A percentile compares a stretch with the other conserved stretches of the same genome.
Conservation (phyloP, 306 rosid species). For the Cicer yamashitae region DNA sequence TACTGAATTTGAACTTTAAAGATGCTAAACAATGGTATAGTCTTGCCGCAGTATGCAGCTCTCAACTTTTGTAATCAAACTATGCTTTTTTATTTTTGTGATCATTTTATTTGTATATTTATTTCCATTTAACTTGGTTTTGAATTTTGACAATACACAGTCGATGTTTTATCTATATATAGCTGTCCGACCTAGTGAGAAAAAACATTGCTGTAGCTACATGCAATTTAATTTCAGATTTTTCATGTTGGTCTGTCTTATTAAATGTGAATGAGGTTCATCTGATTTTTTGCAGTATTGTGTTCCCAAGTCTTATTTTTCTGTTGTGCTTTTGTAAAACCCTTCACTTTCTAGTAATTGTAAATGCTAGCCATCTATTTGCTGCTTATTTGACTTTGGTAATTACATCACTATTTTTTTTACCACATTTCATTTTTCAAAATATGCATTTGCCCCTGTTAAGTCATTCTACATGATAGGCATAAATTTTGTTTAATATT, state of each 20-base stretch:
- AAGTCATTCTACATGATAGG: conserved; percentile 27
- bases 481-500: conserved; percentile 15
- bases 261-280: not conserved
- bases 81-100: not conserved
- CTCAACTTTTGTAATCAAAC: conserved; percentile 15
- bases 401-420: not conserved
- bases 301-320: not conserved
- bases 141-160: not conserved
- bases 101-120: conserved; percentile 10
- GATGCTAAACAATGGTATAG: conserved; percentile 48
- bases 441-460: conserved; percentile 23
- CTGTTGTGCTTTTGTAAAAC: conserved; percentile 6
- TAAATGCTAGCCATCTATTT: conserved; percentile 19
- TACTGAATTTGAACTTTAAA: conserved; percentile 46
- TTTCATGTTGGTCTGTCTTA: not conserved
- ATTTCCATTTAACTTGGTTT: not conserved
- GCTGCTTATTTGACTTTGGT: conserved; percentile 25
- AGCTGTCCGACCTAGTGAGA: not conserved
- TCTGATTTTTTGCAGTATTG: not conserved
- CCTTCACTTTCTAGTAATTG: not conserved
- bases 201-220: conserved; percentile 5
- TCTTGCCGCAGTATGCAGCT: conserved; percentile 47
- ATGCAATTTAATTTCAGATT: not conserved
- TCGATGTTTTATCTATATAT: not conserved
- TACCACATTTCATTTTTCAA: conserved; percentile 11